phyloP scores from a whole-genome alignment of 148 eudicot genomes.

The Arbutus unedo region DNA sequence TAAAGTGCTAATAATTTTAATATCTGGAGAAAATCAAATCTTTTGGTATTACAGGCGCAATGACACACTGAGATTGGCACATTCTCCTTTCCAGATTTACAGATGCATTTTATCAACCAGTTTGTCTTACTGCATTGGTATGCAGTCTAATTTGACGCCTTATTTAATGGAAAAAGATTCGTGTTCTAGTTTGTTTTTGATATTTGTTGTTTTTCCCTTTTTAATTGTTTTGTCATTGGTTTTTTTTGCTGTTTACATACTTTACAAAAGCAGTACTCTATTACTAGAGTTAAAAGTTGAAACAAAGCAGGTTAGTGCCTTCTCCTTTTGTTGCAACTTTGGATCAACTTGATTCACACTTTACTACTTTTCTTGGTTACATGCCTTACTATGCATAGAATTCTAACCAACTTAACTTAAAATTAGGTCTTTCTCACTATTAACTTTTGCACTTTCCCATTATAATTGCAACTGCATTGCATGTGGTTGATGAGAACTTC shows the following conservation, averaged over 20 bases:
- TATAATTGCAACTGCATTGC: background rate
- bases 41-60: background rate
- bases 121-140: background rate
- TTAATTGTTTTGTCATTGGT: background rate
- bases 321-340: background rate
- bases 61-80: too few species aligned
- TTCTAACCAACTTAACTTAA: background rate
- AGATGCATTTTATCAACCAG: background rate
- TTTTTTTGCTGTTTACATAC: background rate
- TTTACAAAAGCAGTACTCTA: background rate
- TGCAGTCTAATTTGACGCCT: background rate
- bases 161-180: background rate
- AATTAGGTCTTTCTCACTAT: background rate
- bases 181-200: background rate
- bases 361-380: background rate
- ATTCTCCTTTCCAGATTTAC: background rate
- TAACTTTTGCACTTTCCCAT: background rate
- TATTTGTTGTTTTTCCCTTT: background rate
- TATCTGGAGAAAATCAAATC: background rate
- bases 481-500: too few species aligned
- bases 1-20: background rate
- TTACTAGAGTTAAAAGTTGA: background rate
- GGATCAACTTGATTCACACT: background rate
- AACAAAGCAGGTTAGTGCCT: conserved; percentile 5
- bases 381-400: background rate